Conservation (phyloP, 331 rosid genomes). For the Rhamnella rubrinervis region DNA sequence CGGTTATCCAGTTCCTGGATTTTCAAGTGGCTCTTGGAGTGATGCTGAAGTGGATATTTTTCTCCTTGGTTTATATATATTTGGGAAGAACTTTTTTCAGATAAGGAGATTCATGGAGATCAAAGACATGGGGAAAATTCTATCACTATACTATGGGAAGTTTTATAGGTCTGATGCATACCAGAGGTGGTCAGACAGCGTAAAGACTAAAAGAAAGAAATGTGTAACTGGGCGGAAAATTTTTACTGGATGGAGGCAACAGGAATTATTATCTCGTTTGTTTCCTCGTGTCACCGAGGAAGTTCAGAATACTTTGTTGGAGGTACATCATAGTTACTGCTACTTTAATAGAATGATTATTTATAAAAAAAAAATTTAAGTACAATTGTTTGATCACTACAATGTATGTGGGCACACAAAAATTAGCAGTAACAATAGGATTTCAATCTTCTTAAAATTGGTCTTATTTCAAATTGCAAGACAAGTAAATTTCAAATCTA, state of each 20-base stretch:
- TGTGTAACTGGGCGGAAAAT: constrained; percentile 55
- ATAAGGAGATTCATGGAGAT: constrained; percentile 54
- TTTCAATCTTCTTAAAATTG: too few species aligned
- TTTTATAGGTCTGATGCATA: constrained; percentile 62
- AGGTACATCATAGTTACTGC: constrained; percentile 47
- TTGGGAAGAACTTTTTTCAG: constrained; percentile 64
- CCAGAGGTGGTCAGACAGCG: constrained; percentile 67
- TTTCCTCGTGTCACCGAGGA: constrained; percentile 50
- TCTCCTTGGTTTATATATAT: constrained; percentile 68
- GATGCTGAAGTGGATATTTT: constrained; percentile 57
- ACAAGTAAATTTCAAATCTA: too few species aligned
- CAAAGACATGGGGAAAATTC: constrained; percentile 58
- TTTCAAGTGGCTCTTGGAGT: constrained; percentile 50
- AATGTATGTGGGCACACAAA: too few species aligned
- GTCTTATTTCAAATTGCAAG: too few species aligned
- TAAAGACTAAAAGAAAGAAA: constrained; percentile 56
- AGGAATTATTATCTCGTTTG: constrained; percentile 64
- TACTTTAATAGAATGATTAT: background rate
- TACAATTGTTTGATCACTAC: background rate
- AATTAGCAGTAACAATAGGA: too few species aligned
- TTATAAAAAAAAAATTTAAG: too few species aligned
- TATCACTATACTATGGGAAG: constrained; percentile 70
- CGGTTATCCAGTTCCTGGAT: constrained; percentile 37
- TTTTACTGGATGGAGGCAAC: constrained; percentile 66
- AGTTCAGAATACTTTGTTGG: constrained; percentile 40